A percentile compares a stretch with the other conserved stretches of the same genome.
phyloP scores from a whole-genome alignment of 176 grass and related monocot genomes.

The Oryza longistaminata region DNA sequence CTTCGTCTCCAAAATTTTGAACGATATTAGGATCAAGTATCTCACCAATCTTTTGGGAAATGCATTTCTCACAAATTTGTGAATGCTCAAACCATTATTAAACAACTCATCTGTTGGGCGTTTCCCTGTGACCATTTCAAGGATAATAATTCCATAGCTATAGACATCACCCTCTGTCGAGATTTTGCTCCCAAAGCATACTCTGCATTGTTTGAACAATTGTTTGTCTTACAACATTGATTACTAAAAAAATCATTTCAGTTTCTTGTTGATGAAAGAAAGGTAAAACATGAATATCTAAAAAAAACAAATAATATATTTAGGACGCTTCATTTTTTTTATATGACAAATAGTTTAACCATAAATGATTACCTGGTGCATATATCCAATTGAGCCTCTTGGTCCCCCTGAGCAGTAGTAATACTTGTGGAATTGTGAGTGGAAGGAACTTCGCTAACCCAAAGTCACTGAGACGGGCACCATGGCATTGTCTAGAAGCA shows the following conservation, averaged over 20 bases:
- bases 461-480: constrained; percentile 39
- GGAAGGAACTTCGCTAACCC: constrained; percentile 34
- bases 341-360: neutral
- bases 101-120: constrained; percentile 39
- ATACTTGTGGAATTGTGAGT: neutral
- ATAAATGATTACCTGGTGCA: constrained; percentile 23
- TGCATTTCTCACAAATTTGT: constrained; percentile 31
- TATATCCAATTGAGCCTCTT: constrained; percentile 34
- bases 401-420: neutral
- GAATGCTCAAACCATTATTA: constrained; percentile 45
- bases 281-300: neutral
- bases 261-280: neutral
- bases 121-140: constrained; percentile 45
- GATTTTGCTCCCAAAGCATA: constrained; percentile 35
- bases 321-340: neutral
- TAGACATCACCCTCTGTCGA: constrained; percentile 45
- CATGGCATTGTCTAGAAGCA: constrained; percentile 34
- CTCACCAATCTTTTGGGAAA: neutral
- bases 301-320: too few species aligned
- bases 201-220: constrained; percentile 8
- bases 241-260: neutral
- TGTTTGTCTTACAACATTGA: too few species aligned
- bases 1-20: neutral
- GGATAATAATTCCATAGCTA: constrained; percentile 47
- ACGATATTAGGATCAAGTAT: constrained; percentile 5